Base-by-base conservation (phyloP, 2,329 filamentous ascomycete genomes). In the Cytospora piceae region DNA sequence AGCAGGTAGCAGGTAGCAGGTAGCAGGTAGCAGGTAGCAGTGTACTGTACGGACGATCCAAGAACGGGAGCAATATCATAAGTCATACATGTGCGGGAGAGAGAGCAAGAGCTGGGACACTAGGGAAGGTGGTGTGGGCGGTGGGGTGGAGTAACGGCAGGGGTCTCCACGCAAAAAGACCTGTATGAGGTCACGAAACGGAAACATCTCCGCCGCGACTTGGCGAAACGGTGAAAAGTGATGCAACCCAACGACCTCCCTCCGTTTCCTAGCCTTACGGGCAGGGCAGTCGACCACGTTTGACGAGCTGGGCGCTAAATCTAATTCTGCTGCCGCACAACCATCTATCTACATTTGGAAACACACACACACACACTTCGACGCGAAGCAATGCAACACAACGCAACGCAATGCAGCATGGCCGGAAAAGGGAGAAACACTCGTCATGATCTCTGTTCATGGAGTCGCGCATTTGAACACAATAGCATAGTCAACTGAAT, bases 311-410 rank as follows among this genome's bases (percentile, higher is more conserved):
- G 46, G 46, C 24, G 46, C 39, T 42, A 42, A 39, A 20, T n/a
- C 34, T 37, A 15, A 37, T 42, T 42, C 39, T 42, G 39, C 39
- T 42, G 39, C 20, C 17, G 7, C 60, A 56, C 27, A 56, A 62
- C 53, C 15, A 63, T 34, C 60, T 8, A 31, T 31, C 32, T 34
- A 17, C 60, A 56, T 62, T 62, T 61, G 59, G 27, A 55, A 61
- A 61, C 32, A 29, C 27, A 29, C 27, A 55, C 32, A 6, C 22
- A 61, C 32, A 55, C 32, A 6, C 22, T 15, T n/a, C 37, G 22
- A 51, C 29, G 51, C 59, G 34, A 9, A 29, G 32, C 59, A 42
- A 4, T 4, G 49, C 49, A 9, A 22, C n/a, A 17, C 46, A 61
- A 24, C 34, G n/a, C 37, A 55, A 6, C 20, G 11, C 39, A 59